Percentiles rank a stretch among this genome's conserved stretches.
Conservation (phyloP, 2,329 filamentous ascomycete genomes). For the Neophaeococcomyces aloes region DNA sequence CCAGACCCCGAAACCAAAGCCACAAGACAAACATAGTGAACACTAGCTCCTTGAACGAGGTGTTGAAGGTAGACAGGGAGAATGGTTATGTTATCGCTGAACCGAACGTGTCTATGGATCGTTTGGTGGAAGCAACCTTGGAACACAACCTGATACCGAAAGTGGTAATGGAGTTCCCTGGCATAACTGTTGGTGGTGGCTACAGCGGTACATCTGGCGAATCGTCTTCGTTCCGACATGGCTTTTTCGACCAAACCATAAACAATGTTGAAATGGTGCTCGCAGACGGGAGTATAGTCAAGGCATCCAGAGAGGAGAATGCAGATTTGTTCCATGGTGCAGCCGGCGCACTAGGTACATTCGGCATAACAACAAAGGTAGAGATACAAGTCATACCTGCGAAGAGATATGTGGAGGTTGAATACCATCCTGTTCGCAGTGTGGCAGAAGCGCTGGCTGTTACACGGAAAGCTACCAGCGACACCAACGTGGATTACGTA, state of each 20-base stretch:
- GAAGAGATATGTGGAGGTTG: conserved; percentile 48
- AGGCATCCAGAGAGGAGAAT: conserved; percentile 37
- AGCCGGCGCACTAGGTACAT: conserved; percentile 49
- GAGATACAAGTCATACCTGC: conserved; percentile 49
- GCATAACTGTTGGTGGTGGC: conserved; percentile 58
- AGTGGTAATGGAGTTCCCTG: conserved; percentile 62
- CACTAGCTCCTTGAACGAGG: not conserved
- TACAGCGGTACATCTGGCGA: conserved; percentile 58
- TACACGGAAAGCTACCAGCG: conserved; percentile 37
- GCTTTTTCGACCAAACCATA: conserved; percentile 55
- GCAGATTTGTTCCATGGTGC: conserved; percentile 50
- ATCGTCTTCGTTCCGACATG: conserved; percentile 55
- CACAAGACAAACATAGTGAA: not conserved
- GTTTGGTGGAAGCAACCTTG: conserved; percentile 48
- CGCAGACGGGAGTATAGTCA: conserved; percentile 46
- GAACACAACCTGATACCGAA: conserved; percentile 47
- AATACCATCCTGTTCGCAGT: conserved; percentile 46
- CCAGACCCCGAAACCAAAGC: conserved; percentile 23
- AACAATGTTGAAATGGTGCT: conserved; percentile 54
- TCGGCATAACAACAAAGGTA: conserved; percentile 51
- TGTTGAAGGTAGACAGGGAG: too few relatives aligned
- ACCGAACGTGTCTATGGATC: conserved; percentile 60
- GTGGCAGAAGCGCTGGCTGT: conserved; percentile 41
- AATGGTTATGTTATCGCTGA: conserved; percentile 40
- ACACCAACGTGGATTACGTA: conserved; percentile 49